Evolutionary conservation across 106 monocot species (phyloP).

Genomic region (Platanthera zijinensis): DNA sequence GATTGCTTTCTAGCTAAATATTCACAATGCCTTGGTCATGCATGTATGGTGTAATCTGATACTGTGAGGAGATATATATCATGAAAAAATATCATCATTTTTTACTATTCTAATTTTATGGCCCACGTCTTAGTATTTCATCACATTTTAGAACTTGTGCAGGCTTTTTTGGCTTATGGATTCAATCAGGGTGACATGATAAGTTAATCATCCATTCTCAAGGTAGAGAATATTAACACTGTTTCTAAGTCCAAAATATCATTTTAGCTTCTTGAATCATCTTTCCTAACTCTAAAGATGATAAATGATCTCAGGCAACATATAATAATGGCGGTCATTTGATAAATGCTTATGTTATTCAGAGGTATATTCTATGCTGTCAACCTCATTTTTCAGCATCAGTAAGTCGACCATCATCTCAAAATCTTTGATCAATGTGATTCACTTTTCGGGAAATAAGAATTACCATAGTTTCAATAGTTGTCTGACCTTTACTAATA

Average conservation of each 20-base stretch:
- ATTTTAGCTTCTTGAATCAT: not conserved
- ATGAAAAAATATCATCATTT: not conserved
- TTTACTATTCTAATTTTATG: too few relatives aligned
- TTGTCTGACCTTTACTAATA: too few relatives aligned
- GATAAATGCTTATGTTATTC: conserved; percentile 57
- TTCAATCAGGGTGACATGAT: conserved; percentile 34
- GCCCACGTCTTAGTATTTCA: too few relatives aligned
- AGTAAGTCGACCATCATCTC: conserved; percentile 19
- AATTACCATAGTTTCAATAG: too few relatives aligned
- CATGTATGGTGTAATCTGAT: conserved; percentile 53
- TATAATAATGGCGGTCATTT: conserved; percentile 64
- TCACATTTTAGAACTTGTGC: too few relatives aligned
- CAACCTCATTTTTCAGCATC: conserved; percentile 28
- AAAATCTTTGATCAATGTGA: not conserved
- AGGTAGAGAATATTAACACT: conserved; percentile 18
- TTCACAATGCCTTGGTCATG: conserved; percentile 89
- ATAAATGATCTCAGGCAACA: conserved; percentile 41
- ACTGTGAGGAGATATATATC: not conserved
- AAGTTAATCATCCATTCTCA: conserved; percentile 29
- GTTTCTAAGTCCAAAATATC: not conserved
- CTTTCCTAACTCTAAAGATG: too few relatives aligned
- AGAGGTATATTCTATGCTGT: conserved; percentile 44
- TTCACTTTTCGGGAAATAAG: too few relatives aligned
- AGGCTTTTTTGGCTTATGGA: conserved; percentile 61
- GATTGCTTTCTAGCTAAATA: conserved; percentile 85